Evolutionary conservation across 1,139 yeast species (phyloP).

Genomic region (Suhomyces coccinellae): DNA sequence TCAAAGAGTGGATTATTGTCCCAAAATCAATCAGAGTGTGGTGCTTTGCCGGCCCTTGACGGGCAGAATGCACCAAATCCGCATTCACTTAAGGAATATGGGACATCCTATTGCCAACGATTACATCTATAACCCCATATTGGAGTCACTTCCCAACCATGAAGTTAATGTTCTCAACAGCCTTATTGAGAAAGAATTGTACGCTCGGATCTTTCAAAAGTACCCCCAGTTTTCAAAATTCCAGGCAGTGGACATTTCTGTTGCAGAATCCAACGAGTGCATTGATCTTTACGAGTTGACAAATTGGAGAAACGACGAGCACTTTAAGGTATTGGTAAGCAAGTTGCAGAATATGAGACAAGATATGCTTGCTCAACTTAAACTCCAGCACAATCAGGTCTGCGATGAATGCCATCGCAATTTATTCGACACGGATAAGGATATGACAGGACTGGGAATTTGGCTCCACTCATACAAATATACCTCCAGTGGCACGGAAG

Average conservation of each 20-base stretch:
- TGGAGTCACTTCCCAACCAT: constrained; percentile 12
- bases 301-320: constrained; percentile 17
- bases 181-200: constrained; percentile 31
- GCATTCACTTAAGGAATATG: constrained; percentile 66
- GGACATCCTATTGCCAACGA: constrained; percentile 75
- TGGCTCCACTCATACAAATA: constrained; percentile 63
- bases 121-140: constrained; percentile 47
- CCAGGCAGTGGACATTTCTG: constrained; percentile 11
- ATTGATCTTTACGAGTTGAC: constrained; percentile 21
- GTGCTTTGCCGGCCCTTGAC: constrained; percentile 68
- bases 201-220: constrained; percentile 22
- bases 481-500: constrained; percentile 22
- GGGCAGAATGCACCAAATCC: constrained; percentile 77
- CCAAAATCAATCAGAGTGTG: constrained; percentile 46
- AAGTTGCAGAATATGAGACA: constrained; percentile 12
- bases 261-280: constrained; percentile 10
- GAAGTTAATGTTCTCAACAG: constrained; percentile 23
- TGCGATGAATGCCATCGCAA: constrained; percentile 51
- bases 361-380: constrained; percentile 18
- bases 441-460: constrained; percentile 38
- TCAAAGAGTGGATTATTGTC: constrained; percentile 25
- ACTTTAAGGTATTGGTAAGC: constrained; percentile 11
- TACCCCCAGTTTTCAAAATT: constrained; percentile 17
- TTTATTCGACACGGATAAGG: constrained; percentile 39
- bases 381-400: constrained; percentile 15